phyloP scores from a whole-genome alignment of 2,329 filamentous ascomycete species.

The Intubia oerlemansii region DNA sequence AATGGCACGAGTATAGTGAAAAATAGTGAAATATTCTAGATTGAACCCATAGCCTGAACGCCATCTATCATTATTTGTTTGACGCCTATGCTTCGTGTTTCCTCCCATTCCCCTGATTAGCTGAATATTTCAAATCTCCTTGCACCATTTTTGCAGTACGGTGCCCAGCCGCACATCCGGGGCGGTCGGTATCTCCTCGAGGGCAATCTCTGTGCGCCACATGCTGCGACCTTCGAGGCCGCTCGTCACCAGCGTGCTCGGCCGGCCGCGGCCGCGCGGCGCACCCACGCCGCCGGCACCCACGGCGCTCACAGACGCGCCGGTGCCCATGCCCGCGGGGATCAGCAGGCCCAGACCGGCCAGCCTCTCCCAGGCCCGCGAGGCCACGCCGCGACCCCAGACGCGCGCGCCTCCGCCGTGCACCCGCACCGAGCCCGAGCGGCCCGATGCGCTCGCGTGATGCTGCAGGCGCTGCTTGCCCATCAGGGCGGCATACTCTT shows the following conservation, averaged over 20 bases:
- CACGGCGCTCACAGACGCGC: slow-evolving; percentile 8
- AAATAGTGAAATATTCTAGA: no score
- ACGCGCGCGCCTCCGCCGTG: slow-evolving; percentile 43
- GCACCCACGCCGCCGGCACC: no score
- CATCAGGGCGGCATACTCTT: slow-evolving; percentile 63
- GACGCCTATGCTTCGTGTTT: no score
- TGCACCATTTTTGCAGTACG: slow-evolving; percentile 53
- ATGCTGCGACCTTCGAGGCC: slow-evolving; percentile 39
- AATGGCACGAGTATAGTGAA: no score
- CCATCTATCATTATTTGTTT: no score
- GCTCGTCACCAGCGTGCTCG: slow-evolving; percentile 12
- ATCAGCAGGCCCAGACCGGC: slow-evolving; percentile 47
- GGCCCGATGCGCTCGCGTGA: no score
- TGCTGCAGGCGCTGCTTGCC: slow-evolving; percentile 47
- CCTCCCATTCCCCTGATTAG: no score
- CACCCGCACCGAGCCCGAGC: slow-evolving; percentile 34
- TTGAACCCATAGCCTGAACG: no score
- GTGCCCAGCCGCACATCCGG: slow-evolving; percentile 27
- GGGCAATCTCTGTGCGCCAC: slow-evolving; percentile 53
- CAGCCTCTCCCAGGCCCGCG: slow-evolving; percentile 54
- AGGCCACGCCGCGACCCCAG: slow-evolving; percentile 55
- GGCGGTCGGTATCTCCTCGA: slow-evolving; percentile 54
- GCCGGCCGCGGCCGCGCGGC: slow-evolving; percentile 9
- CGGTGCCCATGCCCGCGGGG: slow-evolving; percentile 35
- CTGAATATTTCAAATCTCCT: slow-evolving; percentile 38